Evolutionary conservation across 345 rosid genomes (phyloP).

Genomic region (Kernera saxatilis): DNA sequence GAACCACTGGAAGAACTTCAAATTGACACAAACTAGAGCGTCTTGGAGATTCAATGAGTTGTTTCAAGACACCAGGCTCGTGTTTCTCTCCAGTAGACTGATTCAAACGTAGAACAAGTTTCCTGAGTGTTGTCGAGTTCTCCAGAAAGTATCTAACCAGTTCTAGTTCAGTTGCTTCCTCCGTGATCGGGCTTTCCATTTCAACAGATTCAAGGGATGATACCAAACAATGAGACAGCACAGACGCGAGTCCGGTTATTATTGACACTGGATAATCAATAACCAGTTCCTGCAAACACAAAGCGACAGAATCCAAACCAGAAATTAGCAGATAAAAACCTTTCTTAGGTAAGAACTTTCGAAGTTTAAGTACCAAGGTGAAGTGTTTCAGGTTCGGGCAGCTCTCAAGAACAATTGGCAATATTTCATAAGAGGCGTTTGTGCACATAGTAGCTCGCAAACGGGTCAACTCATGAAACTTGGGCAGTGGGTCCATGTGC

Average conservation of each 20-base stretch:
- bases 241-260: neutral
- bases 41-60: neutral
- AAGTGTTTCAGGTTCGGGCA: slow-evolving; percentile 2
- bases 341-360: neutral
- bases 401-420: neutral
- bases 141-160: neutral
- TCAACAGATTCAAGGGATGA: slow-evolving; percentile 8
- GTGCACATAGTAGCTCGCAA: neutral
- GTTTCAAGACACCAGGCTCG: neutral
- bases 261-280: neutral
- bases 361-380: neutral
- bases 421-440: neutral
- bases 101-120: slow-evolving; percentile 10
- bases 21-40: neutral
- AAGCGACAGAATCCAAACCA: neutral
- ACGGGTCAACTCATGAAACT: neutral
- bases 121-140: slow-evolving; percentile 2
- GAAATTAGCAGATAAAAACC: neutral
- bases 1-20: neutral
- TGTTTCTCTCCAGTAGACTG: neutral
- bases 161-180: neutral
- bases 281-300: neutral
- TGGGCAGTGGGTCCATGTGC: neutral
- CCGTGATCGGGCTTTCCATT: neutral
- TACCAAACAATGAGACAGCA: neutral